Conservation (phyloP, 1,284 basidiomycete species). For the Sphaerobolus stellatus region DNA sequence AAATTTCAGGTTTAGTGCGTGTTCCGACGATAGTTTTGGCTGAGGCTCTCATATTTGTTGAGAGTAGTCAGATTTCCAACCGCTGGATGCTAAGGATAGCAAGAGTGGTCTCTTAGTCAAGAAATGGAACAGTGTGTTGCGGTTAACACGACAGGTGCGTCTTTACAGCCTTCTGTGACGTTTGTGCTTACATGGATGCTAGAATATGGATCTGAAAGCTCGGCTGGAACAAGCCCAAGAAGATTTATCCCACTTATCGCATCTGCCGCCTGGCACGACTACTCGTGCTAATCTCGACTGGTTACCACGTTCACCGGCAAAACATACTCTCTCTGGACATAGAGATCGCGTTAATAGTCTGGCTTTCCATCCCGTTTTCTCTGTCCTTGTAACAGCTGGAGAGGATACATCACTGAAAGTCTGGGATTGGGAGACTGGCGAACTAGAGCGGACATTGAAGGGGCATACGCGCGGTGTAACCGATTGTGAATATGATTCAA, state of each 20-base stretch:
- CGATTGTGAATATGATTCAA: slow-evolving; percentile 86
- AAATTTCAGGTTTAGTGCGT: slow-evolving; percentile 30
- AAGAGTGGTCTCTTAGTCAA: slow-evolving; percentile 86
- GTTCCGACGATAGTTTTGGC: background rate
- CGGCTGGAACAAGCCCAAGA: slow-evolving; percentile 73
- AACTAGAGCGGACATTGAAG: slow-evolving; percentile 88
- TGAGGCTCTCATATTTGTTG: background rate
- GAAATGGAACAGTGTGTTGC: slow-evolving; percentile 93
- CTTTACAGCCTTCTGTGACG: background rate
- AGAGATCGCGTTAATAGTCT: slow-evolving; percentile 75
- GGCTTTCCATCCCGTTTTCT: slow-evolving; percentile 87
- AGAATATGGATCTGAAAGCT: slow-evolving; percentile 90
- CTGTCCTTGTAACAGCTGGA: slow-evolving; percentile 78
- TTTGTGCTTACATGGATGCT: background rate
- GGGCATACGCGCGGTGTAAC: slow-evolving; percentile 88
- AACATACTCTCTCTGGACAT: slow-evolving; percentile 80
- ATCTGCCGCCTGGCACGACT: slow-evolving; percentile 61
- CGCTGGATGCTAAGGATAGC: slow-evolving; percentile 81
- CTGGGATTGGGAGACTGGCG: slow-evolving; percentile 96
- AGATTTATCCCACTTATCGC: slow-evolving; percentile 62
- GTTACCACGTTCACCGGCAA: slow-evolving; percentile 78
- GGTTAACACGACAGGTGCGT: slow-evolving; percentile 87
- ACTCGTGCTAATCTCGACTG: slow-evolving; percentile 68
- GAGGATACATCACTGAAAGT: slow-evolving; percentile 89
- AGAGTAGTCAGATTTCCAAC: slow-evolving; percentile 58